Conservation (phyloP, 2,329 filamentous ascomycete genomes). For the Fusarium dlaminii region DNA sequence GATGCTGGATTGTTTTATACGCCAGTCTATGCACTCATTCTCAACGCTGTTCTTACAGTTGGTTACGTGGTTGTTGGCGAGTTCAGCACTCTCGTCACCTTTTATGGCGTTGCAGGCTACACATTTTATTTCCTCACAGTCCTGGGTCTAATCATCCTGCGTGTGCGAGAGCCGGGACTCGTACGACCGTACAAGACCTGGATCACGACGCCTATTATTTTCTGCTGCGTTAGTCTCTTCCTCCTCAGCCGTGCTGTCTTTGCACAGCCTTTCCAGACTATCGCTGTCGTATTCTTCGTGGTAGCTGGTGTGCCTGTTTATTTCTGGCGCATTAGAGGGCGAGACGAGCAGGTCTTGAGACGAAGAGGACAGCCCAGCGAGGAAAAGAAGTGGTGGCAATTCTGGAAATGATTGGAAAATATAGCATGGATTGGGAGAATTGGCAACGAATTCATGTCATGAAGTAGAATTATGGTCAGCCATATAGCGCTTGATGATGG, state of each 20-base stretch:
- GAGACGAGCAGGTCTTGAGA: conserved; percentile 61
- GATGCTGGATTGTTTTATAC: conserved; percentile 88
- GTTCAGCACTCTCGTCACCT: conserved; percentile 91
- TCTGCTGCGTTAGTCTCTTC: conserved; percentile 97
- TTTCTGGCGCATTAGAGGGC: conserved; percentile 81
- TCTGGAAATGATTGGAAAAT: conserved; percentile 59
- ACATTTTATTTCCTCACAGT: conserved; percentile 98
- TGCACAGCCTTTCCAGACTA: conserved; percentile 87
- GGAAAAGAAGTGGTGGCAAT: conserved; percentile 64
- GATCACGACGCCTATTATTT: conserved; percentile 97
- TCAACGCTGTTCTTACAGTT: conserved; percentile 79
- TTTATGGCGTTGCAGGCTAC: conserved; percentile 97
- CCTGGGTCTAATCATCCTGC: conserved; percentile 87
- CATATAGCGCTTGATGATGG: conserved; percentile 6
- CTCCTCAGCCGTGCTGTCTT: conserved; percentile 89
- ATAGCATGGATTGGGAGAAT: not conserved
- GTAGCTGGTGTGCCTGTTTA: conserved; percentile 86
- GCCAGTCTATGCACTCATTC: conserved; percentile 87
- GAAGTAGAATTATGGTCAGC: not conserved
- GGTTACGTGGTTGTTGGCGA: conserved; percentile 87
- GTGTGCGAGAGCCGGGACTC: conserved; percentile 85
- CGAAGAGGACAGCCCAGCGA: conserved; percentile 45
- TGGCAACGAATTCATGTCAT: conserved; percentile 10
- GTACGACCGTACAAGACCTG: conserved; percentile 94
- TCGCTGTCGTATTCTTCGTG: conserved; percentile 88